Evolutionary conservation across 2,329 filamentous ascomycete species (phyloP), one percentile per base, ranked within the genome.

Genomic region (Trematosphaeria pertusa): DNA sequence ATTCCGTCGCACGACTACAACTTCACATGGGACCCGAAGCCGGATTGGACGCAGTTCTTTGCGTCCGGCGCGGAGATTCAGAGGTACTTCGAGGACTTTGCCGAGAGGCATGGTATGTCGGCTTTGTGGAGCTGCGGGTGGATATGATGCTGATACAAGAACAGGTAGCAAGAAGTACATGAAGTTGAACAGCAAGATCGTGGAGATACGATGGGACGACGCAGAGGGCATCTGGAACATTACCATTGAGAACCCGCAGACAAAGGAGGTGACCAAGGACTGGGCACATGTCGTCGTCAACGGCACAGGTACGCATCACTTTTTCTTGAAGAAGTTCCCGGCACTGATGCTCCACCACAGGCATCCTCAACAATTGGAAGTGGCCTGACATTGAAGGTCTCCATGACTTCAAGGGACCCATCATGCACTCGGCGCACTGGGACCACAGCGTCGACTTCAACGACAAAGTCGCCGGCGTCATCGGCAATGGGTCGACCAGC

Each of bases 91-190:
- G 76, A 79, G 58, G 61, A 62, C 4, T 73, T 80, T 30, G 75
- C 86, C 0, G 73, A 73, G 6, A 87, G 89, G 56, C 80, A 88
- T 63, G 77, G 84, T 43, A 81, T 89, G 1, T 85, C 21, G 14
- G 17, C 5, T 2, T 14, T 40, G 15, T 14, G 14, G 17, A n/a
- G n/a, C n/a, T n/a, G n/a, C n/a, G n/a, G n/a, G n/a, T n/a, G n/a
- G n/a, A n/a, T n/a, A n/a, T n/a, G n/a, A n/a, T n/a, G n/a, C n/a
- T n/a, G n/a, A n/a, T n/a, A n/a, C n/a, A n/a, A n/a, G n/a, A n/a
- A 6, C 12, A 22, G 6, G 17, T 24, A 59, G 75, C 48, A 67
- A 69, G 51, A 75, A 76, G 51, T 74, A 77, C 46, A 69, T 81
- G 63, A 77, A 77, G 51, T 55, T 80, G 21, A 71, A 71, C 20